These are phyloP conservation scores for Recurvomyces mirabilis DNA, from an alignment of 495 filamentous ascomycete genomes.

Conservation along the genomic window DNA sequence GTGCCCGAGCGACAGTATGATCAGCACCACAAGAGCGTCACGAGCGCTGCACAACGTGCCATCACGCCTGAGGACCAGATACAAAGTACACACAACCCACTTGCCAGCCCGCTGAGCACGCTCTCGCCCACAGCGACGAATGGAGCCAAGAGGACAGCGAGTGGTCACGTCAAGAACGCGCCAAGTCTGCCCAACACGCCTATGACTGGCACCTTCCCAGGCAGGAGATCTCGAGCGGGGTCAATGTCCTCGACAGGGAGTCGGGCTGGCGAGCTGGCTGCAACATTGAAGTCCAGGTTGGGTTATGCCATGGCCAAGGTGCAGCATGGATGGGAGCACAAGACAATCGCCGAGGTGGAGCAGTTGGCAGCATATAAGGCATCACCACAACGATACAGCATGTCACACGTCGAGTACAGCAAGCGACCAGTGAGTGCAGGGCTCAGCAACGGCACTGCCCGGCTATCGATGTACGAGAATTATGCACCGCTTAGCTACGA, in stretches of 20 bases:
- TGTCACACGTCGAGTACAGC: slow-evolving; percentile 14
- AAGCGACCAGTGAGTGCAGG: slow-evolving; percentile 9
- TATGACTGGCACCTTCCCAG: neutral
- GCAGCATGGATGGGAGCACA: slow-evolving; percentile 70
- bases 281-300: slow-evolving; percentile 64
- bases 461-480: slow-evolving; percentile 10
- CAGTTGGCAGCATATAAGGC: slow-evolving; percentile 49
- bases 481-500: neutral
- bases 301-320: slow-evolving; percentile 87
- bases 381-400: slow-evolving; percentile 37
- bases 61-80: slow-evolving; percentile 6
- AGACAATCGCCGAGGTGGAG: slow-evolving; percentile 58
- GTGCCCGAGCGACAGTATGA: neutral
- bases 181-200: slow-evolving; percentile 12
- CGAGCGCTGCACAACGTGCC: neutral
- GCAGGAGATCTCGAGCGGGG: slow-evolving; percentile 5
- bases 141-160: slow-evolving; percentile 24
- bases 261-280: slow-evolving; percentile 48
- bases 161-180: slow-evolving; percentile 22
- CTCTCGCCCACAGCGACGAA: neutral
- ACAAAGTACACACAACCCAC: neutral
- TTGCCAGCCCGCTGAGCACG: slow-evolving; percentile 16
- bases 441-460: slow-evolving; percentile 12
- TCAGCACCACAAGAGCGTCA: neutral
- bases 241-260: slow-evolving; percentile 18